Evolutionary conservation across 495 filamentous ascomycete genomes (phyloP), one percentile per base, ranked within the genome.

Genomic region (Rhypophila decipiens): DNA sequence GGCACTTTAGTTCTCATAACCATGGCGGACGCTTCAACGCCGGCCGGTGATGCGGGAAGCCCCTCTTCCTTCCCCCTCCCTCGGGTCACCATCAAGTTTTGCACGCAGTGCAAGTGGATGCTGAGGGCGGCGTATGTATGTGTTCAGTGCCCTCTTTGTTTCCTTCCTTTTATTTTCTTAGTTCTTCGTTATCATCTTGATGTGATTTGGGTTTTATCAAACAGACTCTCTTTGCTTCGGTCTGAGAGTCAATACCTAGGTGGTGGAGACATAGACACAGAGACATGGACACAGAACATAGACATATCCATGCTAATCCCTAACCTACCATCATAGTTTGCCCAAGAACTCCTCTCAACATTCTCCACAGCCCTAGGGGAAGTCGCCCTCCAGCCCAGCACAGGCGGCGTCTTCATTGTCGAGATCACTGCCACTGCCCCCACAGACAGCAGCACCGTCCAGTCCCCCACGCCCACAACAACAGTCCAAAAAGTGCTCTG

Each of bases 341-440:
- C 86, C 37, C 93, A 98, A 79, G 93, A 98, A 68, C 87, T 98
- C 44, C 83, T 98, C 49, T 93, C 88, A n/a, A 98, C 93, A 5
- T 98, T 98, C 72, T 75, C 77, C 42, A 90, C 82, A 11, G 74
- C 82, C 46, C 75, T 98, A 0, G 90, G 91, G 38, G 91, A 97
- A 65, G 84, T 98, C 12, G 80, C 93, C n/a, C 80, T 98, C 0
- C 77, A 91, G 34, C 93, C 93, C 0, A 61, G 81, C 15, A 95
- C 88, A 0, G 90, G 93, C 20, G 93, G 93, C 0, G 66, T 85
- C 19, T 98, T 98, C 61, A 73, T 77, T 11, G 78, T 95, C 4
- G 74, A 83, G 39, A 79, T 89, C 31, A 68, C 72, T 51, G 65
- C 53, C 51, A 17, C 39, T 10, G 37, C 42, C 22, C 0, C 42